These are phyloP conservation scores for Raffaelea albimanens DNA, from an alignment of 2,329 filamentous ascomycete genomes.

Conservation along the genomic window DNA sequence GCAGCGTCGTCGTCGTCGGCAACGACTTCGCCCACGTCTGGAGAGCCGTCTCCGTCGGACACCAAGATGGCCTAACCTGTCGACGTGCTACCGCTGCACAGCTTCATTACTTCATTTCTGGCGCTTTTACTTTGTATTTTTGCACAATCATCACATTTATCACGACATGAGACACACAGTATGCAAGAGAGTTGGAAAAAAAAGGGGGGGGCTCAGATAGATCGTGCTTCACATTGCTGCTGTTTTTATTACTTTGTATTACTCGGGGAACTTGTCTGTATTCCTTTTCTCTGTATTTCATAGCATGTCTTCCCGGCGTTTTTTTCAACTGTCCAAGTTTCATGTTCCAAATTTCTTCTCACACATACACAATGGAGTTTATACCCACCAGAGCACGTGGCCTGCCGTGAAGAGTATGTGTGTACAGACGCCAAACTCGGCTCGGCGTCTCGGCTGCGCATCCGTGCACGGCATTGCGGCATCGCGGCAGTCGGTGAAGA, in stretches of 20 bases:
- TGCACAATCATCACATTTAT: too few relatives aligned
- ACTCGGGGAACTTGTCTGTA: background rate
- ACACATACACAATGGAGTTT: background rate
- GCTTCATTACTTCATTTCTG: too few relatives aligned
- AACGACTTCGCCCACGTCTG: background rate
- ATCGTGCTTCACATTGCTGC: too few relatives aligned
- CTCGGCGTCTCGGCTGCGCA: background rate
- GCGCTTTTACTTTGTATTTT: background rate
- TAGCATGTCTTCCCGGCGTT: conserved; percentile 4
- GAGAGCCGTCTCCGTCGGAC: background rate
- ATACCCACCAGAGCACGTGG: background rate
- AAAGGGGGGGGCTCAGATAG: too few relatives aligned
- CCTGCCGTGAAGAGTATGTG: background rate
- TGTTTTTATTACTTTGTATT: too few relatives aligned
- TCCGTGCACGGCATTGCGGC: too few relatives aligned
- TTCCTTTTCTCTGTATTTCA: background rate
- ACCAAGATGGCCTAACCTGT: background rate
- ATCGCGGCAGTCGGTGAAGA: too few relatives aligned
- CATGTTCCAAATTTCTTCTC: background rate
- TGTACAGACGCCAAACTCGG: background rate
- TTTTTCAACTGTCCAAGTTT: too few relatives aligned
- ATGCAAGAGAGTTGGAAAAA: too few relatives aligned
- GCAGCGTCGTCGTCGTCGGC: background rate
- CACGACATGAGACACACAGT: too few relatives aligned
- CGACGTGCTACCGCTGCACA: too few relatives aligned